Base-by-base conservation (phyloP, 2,329 filamentous ascomycete genomes). In the Grosmannia huntii region DNA sequence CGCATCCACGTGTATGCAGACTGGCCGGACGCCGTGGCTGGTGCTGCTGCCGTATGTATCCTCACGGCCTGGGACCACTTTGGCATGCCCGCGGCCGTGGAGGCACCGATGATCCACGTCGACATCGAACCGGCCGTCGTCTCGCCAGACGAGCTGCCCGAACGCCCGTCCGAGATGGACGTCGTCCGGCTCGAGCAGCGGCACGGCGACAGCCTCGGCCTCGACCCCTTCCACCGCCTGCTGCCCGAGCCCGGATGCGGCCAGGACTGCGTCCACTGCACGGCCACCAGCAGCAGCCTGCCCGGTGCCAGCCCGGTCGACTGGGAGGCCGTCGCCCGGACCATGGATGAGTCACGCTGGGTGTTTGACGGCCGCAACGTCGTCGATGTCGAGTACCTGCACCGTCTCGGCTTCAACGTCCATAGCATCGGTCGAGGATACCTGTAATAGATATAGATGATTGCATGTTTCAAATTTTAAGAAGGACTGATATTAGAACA, bases 401-500 rank as follows among this genome's bases (percentile, higher is more conserved):
- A 28, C 2, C 14, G n/a, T 3, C 41, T 57, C 9, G 56, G 56
- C 50, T 57, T 57, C 49, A 25, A 49, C 5, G 56, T 57, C 25
- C 51, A 57, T 41, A 49, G 50, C 41, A 57, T 54, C 10, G 56
- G 56, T 21, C 44, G 44, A n/a, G 72, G 52, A 11, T 33, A 33
- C 9, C 31, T 33, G 31, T 9, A 2, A 33, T 33, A 33, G 31
- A 33, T n/a, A n/a, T n/a, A n/a, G n/a, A n/a, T n/a, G n/a, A n/a
- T n/a, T n/a, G n/a, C n/a, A n/a, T n/a, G n/a, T n/a, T n/a, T n/a
- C n/a, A n/a, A n/a, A n/a, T n/a, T n/a, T n/a, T n/a, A n/a, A n/a
- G n/a, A n/a, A n/a, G n/a, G n/a, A n/a, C n/a, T n/a, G n/a, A n/a
- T n/a, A n/a, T n/a, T n/a, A n/a, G n/a, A n/a, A n/a, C n/a, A n/a